phyloP scores from a whole-genome alignment of 306 rosid species.

The Pyrus pyrifolia region DNA sequence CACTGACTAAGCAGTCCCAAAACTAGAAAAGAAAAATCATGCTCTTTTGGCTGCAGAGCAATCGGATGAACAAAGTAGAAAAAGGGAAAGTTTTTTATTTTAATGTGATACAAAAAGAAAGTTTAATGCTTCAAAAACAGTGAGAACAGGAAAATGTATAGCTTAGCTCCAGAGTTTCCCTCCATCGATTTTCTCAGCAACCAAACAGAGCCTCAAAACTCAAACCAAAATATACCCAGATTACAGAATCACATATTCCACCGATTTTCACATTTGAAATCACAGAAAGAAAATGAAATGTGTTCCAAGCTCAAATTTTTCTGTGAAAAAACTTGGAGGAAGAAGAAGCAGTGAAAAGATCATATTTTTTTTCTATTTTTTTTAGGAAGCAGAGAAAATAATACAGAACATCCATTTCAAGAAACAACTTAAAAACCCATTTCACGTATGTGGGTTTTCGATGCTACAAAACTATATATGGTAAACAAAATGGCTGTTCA shows the following conservation, averaged over 20 bases:
- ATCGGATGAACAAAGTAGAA: not conserved
- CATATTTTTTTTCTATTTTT: not conserved
- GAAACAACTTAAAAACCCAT: not conserved
- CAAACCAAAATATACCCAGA: conserved; percentile 26
- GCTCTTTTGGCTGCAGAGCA: conserved; percentile 11
- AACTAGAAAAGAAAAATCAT: not conserved
- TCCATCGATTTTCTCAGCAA: not conserved
- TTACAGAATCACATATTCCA: conserved; percentile 17
- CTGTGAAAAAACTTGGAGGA: not conserved
- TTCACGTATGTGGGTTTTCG: not conserved
- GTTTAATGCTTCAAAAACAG: not conserved
- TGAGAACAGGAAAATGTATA: too few species aligned
- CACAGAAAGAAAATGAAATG: not conserved
- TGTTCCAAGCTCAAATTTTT: conserved; percentile 6
- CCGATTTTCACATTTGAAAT: not conserved
- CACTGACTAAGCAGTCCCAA: not conserved
- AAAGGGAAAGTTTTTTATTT: not conserved
- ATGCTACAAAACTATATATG: not conserved
- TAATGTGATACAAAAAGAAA: not conserved
- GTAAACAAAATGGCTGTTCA: conserved; percentile 4
- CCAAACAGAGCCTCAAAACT: conserved; percentile 18
- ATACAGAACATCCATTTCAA: not conserved
- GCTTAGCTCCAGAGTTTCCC: too few species aligned
- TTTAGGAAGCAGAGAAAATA: conserved; percentile 1
- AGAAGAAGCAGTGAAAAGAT: conserved; percentile 10